Evolutionary conservation across 306 rosid species (phyloP), one percentile per base, ranked within the genome.

Genomic region (Abrus precatorius): DNA sequence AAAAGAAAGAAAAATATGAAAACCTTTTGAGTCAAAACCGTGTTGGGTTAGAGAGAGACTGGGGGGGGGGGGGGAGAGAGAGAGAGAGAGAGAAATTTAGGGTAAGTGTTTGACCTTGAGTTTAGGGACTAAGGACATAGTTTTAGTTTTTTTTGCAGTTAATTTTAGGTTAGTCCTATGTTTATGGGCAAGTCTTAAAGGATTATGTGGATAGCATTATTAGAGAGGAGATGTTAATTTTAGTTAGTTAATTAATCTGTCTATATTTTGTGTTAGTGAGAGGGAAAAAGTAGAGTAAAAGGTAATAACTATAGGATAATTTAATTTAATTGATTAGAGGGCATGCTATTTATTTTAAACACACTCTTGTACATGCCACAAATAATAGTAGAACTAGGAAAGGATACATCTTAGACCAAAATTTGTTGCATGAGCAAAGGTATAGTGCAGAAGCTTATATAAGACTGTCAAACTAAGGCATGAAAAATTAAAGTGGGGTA

Each of bases 101-200:
- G 69, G 55, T 82, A 70, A 56, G 70, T 68, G 89, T 94, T 92
- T 91, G 93, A 86, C 93, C 91, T 81, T 65, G 64, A 69, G 82
- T 74, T 85, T 83, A 50, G 75, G 76, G 50, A 9, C 4, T 10
- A 47, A 7, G 60, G 78, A 40, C 75, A 74, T 52, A 10, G 69
- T 82, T 61, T 20, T 20, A 20, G 20, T 20, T 20, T 20, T 20
- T 62, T 67, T 40, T 47, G 56, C 1, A 34, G 73, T 86, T 86
- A 85, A 73, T 79, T 77, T 82, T 82, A 80, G 90, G 62, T 30
- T 20, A 60, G 67, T 82, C 88, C 90, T 81, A 72, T 54, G 88
- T 76, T 86, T 81, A 83, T 84, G 93, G 84, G 49, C 78, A 73
- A 69, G 54, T 79, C 64, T 75, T 74, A 10, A 84, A 43, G 80